phyloP scores from a whole-genome alignment of 768 basidiomycete species.

The Basidioascus undulatus region DNA sequence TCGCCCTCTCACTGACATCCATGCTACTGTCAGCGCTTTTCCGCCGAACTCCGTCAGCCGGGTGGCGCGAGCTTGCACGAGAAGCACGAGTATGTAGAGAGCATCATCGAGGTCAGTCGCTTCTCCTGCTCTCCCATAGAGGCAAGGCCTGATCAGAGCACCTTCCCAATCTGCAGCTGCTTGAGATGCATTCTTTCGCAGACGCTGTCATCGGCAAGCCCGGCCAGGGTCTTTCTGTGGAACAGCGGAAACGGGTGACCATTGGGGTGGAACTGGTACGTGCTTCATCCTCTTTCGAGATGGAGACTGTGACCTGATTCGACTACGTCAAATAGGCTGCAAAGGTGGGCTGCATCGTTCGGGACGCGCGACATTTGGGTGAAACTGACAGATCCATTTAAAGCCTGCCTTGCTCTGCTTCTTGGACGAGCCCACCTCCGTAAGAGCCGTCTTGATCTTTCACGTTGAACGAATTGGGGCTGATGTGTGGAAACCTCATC shows the following conservation, averaged over 20 bases:
- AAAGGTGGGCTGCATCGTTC: too few species aligned
- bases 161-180: slow-evolving; percentile 6
- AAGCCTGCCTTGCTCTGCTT: slow-evolving; percentile 65
- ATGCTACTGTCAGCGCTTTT: too few species aligned
- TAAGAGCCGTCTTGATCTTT: neutral
- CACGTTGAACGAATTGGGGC: neutral
- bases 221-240: slow-evolving; percentile 22
- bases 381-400: too few species aligned
- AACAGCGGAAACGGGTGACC: slow-evolving; percentile 22
- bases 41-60: slow-evolving; percentile 22
- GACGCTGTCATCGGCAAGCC: slow-evolving; percentile 25
- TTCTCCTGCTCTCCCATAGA: too few species aligned
- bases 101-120: slow-evolving; percentile 21
- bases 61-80: slow-evolving; percentile 16
- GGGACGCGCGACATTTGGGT: too few species aligned
- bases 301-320: too few species aligned
- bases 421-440: slow-evolving; percentile 72
- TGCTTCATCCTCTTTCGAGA: too few species aligned
- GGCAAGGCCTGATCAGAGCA: neutral
- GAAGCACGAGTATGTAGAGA: slow-evolving; percentile 22
- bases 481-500: neutral
- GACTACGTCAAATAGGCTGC: too few species aligned
- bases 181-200: slow-evolving; percentile 23
- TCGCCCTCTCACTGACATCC: too few species aligned
- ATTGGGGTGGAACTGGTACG: slow-evolving; percentile 21